phyloP scores from a whole-genome alignment of 1,284 basidiomycete species.

The Ceratobasidium sp. region DNA sequence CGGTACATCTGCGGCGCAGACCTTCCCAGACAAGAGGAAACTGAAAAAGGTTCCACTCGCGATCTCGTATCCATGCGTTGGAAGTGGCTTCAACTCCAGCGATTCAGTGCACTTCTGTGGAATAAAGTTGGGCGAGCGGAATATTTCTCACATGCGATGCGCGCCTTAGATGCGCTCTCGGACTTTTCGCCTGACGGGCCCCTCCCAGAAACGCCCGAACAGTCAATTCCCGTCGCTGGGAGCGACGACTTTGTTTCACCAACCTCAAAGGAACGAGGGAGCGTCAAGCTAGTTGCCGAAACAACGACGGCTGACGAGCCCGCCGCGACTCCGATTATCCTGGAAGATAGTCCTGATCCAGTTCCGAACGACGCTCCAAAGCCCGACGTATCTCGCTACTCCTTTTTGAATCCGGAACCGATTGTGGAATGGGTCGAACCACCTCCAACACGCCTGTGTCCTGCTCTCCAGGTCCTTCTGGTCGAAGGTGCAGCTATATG shows the following conservation, averaged over 20 bases:
- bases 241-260: not conserved
- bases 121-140: constrained; percentile 14
- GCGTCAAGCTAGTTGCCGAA: not conserved
- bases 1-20: constrained; percentile 31
- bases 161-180: constrained; percentile 20
- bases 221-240: not conserved
- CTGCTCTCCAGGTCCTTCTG: constrained; percentile 18
- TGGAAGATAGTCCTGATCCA: no score
- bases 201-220: constrained; percentile 15
- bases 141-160: constrained; percentile 38
- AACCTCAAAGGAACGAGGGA: not conserved
- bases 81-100: constrained; percentile 42
- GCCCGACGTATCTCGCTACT: no score
- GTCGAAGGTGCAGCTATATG: constrained; percentile 34
- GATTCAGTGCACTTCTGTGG: constrained; percentile 31
- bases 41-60: constrained; percentile 6
- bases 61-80: constrained; percentile 31
- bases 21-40: constrained; percentile 9
- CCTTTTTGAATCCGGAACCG: constrained; percentile 3
- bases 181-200: constrained; percentile 17
- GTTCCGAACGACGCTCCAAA: no score
- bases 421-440: constrained; percentile 23
- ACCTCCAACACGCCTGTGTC: not conserved
- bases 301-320: not conserved
- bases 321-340: not conserved